Evolutionary conservation across 192 early-diverging fungal species (phyloP).

Genomic region (Backusella circina): DNA sequence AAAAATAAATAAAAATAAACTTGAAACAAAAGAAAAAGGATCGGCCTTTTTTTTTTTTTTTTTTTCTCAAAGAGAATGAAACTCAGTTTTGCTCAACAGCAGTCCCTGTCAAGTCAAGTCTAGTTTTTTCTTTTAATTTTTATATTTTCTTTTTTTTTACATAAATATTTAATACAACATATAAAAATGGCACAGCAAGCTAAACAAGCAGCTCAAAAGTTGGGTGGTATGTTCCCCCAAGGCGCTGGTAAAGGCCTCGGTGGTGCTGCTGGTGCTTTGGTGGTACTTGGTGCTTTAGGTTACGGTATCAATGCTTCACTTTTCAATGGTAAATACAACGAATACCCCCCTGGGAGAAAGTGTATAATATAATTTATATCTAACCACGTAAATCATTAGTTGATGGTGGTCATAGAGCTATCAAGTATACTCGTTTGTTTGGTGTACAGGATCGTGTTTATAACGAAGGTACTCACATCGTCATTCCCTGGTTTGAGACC

Average conservation of each 20-base stretch:
- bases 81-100: too few relatives aligned
- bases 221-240: conserved; percentile 62
- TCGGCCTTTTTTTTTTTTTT: background rate
- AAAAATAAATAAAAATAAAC: background rate
- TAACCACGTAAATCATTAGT: conserved; percentile 51
- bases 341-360: background rate
- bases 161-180: background rate
- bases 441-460: conserved; percentile 86
- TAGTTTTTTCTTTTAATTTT: background rate
- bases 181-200: conserved; percentile 46
- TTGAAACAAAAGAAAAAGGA: background rate
- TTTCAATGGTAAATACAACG: conserved; percentile 75
- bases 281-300: conserved; percentile 69
- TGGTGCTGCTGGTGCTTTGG: conserved; percentile 58
- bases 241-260: conserved; percentile 52
- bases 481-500: conserved; percentile 94
- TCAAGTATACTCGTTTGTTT: conserved; percentile 92
- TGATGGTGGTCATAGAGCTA: conserved; percentile 96
- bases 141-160: background rate
- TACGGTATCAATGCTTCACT: conserved; percentile 77
- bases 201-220: conserved; percentile 56
- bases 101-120: too few relatives aligned
- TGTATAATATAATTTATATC: too few relatives aligned
- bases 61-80: background rate
- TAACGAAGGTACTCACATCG: conserved; percentile 93